Conservation (phyloP, 2,329 filamentous ascomycete species). For the Calonectria leucothoes region DNA sequence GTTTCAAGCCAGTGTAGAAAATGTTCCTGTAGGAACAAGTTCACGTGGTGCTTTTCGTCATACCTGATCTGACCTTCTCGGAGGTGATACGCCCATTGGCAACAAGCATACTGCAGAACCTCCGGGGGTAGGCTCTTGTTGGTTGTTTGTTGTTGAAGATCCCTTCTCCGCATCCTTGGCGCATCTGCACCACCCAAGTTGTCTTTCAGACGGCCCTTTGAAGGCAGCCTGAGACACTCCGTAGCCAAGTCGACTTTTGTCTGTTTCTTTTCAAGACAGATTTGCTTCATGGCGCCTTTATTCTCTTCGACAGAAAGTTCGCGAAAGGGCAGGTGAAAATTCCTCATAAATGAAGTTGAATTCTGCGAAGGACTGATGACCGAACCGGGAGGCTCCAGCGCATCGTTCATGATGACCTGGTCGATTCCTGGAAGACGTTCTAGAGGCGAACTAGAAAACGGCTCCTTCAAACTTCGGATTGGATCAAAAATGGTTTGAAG, state of each 20-base stretch:
- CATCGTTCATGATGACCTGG: background rate
- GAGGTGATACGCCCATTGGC: slow-evolving; percentile 50
- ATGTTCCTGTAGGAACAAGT: slow-evolving; percentile 26
- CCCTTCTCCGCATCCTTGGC: background rate
- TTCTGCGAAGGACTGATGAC: background rate
- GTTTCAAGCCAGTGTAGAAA: slow-evolving; percentile 33
- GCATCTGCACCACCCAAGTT: background rate
- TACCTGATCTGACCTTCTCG: slow-evolving; percentile 38
- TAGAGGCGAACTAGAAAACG: slow-evolving; percentile 35
- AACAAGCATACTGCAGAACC: slow-evolving; percentile 44
- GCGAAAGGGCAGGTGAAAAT: slow-evolving; percentile 46
- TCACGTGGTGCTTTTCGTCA: slow-evolving; percentile 32
- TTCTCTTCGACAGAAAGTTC: slow-evolving; percentile 50
- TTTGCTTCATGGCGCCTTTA: slow-evolving; percentile 38
- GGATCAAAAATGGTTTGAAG: background rate
- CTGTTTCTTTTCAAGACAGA: slow-evolving; percentile 40
- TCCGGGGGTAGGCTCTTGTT: background rate
- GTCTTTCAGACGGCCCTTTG: background rate
- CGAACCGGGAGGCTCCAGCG: background rate
- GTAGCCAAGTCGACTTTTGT: background rate
- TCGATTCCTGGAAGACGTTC: slow-evolving; percentile 30
- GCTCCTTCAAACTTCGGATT: background rate
- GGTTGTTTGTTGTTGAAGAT: background rate
- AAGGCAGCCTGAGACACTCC: background rate
- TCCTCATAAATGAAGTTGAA: background rate